Base-by-base conservation (phyloP, 257 asterid species). In the Hygrophila difformis region DNA sequence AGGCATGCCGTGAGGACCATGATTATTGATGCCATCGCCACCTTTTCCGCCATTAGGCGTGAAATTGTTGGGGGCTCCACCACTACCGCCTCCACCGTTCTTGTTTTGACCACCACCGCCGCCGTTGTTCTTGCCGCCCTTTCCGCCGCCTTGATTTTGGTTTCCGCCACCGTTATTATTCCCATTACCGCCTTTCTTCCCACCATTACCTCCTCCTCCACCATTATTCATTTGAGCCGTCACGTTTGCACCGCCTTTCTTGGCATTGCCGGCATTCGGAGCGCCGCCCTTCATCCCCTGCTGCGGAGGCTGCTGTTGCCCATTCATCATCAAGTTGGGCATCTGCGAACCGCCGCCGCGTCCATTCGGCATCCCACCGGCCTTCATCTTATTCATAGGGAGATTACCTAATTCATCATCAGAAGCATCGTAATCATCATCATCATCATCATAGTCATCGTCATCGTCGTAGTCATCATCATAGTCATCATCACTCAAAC, bases 91-190 rank as follows among this genome's bases (percentile, higher is more conserved):
- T 8, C 51, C 34, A 7, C 24, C 47, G 7, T 42, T 42, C 19
- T 42, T 42, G 47, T 42, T 42, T 11, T 12, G 20, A 18, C 47
- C 47, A 15, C 42, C 42, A 12, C 42, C 42, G 12, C 77, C 78
- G 15, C 47, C 47, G 3, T 19, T 19, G 19, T 41, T 41, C 19
- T 41, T 41, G 8, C 78, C 78, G 16, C 71, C 78, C 53, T 70
- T 70, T 16, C 86, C 93, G n/a, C 83, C 86, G 0, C 80, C 85
- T 36, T 53, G 81, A 67, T 56, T 67, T 47, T 63, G 84, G 39
- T 51, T 55, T 10, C 74, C 77, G 12, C 48, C 51, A 24, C 74
- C 77, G 12, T 51, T 55, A 24, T 54, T 64, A 29, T 53, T 63
- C 29, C 71, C 83, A 57, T 57, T 61, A 7, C 51, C 51, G 51